Evolutionary conservation across 2,329 filamentous ascomycete genomes (phyloP).

Genomic region (Aureobasidium uvarum): DNA sequence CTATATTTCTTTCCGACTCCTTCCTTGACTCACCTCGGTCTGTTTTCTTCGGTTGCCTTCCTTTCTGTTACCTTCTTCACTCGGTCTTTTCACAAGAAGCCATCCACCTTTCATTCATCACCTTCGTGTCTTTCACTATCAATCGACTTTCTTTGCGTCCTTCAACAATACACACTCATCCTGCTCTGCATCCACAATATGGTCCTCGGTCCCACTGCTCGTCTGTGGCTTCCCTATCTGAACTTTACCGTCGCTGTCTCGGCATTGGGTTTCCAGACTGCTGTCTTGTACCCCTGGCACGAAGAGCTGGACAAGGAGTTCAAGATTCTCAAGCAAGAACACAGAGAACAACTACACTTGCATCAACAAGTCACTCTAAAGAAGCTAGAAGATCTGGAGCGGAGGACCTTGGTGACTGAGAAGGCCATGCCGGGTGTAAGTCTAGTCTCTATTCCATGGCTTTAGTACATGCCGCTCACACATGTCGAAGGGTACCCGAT

Average conservation of each 20-base stretch:
- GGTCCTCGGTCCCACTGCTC: conserved; percentile 28
- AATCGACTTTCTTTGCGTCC: not conserved
- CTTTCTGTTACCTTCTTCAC: not conserved
- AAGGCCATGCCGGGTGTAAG: conserved; percentile 19
- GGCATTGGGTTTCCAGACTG: conserved; percentile 33
- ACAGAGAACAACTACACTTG: conserved; percentile 28
- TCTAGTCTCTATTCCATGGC: not conserved
- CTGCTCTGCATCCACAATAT: conserved; percentile 18
- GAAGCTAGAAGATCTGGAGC: conserved; percentile 15
- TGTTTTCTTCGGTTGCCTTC: conserved; percentile 7
- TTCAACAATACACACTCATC: not conserved
- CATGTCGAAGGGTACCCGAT: not conserved
- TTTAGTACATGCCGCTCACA: not conserved
- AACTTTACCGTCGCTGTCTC: conserved; percentile 33
- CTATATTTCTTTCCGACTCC: conserved; percentile 9
- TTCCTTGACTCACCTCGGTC: conserved; percentile 19
- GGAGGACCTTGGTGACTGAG: conserved; percentile 11
- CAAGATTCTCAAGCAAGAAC: conserved; percentile 30
- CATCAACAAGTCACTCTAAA: conserved; percentile 21
- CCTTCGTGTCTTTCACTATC: not conserved
- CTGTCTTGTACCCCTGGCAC: conserved; percentile 35
- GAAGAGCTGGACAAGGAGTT: conserved; percentile 33
- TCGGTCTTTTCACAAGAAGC: not conserved
- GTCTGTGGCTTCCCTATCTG: conserved; percentile 31
- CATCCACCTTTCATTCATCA: not conserved